A percentile compares a stretch with the other conserved stretches of the same genome.
These are phyloP conservation scores for Coemansia erecta DNA, from an alignment of 192 early-diverging fungal genomes.

Conservation along the genomic window DNA sequence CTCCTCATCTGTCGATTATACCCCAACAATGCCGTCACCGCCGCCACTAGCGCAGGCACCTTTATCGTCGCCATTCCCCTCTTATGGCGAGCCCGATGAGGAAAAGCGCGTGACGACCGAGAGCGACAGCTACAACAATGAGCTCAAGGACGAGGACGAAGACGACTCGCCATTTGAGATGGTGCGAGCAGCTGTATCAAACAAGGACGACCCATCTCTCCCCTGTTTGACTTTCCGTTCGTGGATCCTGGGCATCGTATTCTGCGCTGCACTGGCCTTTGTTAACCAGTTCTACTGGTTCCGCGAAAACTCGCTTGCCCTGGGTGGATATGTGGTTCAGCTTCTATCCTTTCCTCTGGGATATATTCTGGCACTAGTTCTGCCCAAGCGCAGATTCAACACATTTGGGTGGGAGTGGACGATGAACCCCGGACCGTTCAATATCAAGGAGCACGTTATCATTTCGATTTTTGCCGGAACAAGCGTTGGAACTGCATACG, in stretches of 20 bases:
- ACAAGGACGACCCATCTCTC: constrained; percentile 64
- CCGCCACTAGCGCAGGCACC: no score
- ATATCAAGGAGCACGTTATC: constrained; percentile 86
- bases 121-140: constrained; percentile 1
- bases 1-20: no score
- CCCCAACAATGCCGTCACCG: no score
- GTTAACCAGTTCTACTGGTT: constrained; percentile 87
- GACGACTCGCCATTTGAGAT: constrained; percentile 66
- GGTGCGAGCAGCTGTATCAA: constrained; percentile 67
- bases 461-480: constrained; percentile 75
- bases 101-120: background rate
- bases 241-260: constrained; percentile 71
- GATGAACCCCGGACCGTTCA: constrained; percentile 87
- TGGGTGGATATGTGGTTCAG: constrained; percentile 69
- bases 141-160: constrained; percentile 13
- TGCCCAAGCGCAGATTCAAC: constrained; percentile 58
- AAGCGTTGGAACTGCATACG: constrained; percentile 68
- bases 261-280: constrained; percentile 61
- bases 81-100: background rate
- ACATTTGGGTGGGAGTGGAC: constrained; percentile 55
- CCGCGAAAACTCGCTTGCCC: constrained; percentile 73
- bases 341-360: constrained; percentile 78
- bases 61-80: no score
- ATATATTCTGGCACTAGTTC: constrained; percentile 57
- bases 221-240: constrained; percentile 73